Percentiles rank a stretch among this genome's conserved stretches.
Conservation (phyloP, 768 basidiomycete species). For the Mycena metata region DNA sequence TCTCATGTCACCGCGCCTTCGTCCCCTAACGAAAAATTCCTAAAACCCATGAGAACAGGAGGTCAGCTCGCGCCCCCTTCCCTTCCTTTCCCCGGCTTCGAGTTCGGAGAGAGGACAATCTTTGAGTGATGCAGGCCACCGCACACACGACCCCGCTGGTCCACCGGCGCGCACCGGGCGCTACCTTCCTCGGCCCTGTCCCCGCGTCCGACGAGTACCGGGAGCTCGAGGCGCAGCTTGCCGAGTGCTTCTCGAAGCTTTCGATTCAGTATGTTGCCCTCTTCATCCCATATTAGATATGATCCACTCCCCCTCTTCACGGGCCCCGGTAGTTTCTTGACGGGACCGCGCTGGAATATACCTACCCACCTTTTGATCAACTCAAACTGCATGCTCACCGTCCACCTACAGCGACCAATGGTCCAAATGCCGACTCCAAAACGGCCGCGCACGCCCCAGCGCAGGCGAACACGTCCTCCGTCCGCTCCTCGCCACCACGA, state of each 20-base stretch:
- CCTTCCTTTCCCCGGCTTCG: no score
- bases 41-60: conserved; percentile 3
- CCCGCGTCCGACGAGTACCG: conserved; percentile 18
- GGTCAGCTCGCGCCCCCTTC: neutral
- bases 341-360: no score
- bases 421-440: conserved; percentile 31
- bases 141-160: conserved; percentile 11
- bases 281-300: no score
- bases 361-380: no score
- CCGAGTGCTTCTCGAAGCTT: conserved; percentile 26
- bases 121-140: conserved; percentile 26
- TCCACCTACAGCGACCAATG: conserved; percentile 24
- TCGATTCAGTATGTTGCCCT: conserved; percentile 24
- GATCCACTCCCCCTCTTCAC: no score
- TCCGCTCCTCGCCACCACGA: conserved; percentile 27
- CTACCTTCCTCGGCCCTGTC: conserved; percentile 12
- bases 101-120: no score
- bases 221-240: conserved; percentile 26
- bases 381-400: neutral
- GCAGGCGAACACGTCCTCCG: conserved; percentile 20
- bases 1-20: neutral
- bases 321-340: no score
- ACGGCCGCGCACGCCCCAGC: conserved; percentile 16
- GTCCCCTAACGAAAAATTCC: neutral
- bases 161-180: conserved; percentile 1